These are phyloP conservation scores for Clavispora asparagi DNA, from an alignment of 805 yeast species.

Conservation along the genomic window DNA sequence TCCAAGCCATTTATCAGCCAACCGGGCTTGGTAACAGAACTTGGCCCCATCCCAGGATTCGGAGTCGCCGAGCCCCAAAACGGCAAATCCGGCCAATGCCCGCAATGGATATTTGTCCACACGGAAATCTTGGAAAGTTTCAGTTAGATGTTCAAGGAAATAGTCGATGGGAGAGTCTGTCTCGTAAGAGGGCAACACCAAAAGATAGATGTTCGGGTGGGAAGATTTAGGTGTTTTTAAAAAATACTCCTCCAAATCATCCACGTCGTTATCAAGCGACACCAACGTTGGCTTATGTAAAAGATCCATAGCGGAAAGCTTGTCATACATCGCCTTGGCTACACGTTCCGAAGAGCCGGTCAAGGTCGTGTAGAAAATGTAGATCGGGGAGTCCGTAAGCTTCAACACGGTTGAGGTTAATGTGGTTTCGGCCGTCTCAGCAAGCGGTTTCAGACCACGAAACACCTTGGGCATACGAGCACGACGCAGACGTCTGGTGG, in stretches of 20 bases:
- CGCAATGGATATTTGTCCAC: constrained; percentile 77
- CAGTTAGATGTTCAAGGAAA: constrained; percentile 73
- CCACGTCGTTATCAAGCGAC: constrained; percentile 74
- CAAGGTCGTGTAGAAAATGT: constrained; percentile 75
- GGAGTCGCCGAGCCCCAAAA: constrained; percentile 81
- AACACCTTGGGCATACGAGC: constrained; percentile 37
- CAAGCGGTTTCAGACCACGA: constrained; percentile 30
- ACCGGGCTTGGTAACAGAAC: constrained; percentile 80
- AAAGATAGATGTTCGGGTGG: constrained; percentile 51
- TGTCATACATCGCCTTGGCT: constrained; percentile 48
- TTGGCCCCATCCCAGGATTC: constrained; percentile 74
- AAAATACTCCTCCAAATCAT: constrained; percentile 80
- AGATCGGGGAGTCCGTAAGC: constrained; percentile 50
- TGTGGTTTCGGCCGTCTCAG: constrained; percentile 23
- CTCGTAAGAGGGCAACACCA: constrained; percentile 86
- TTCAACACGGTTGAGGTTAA: constrained; percentile 36
- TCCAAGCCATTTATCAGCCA: constrained; percentile 69
- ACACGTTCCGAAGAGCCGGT: constrained; percentile 77
- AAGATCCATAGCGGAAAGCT: constrained; percentile 23
- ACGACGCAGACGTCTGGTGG: constrained; percentile 13
- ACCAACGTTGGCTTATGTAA: constrained; percentile 46
- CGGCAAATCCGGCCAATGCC: constrained; percentile 70
- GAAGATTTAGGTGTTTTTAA: constrained; percentile 49
- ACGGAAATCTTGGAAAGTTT: constrained; percentile 79
- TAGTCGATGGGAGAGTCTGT: constrained; percentile 90